Conservation (phyloP, 106 monocot genomes). For the Dactylorhiza incarnata region DNA sequence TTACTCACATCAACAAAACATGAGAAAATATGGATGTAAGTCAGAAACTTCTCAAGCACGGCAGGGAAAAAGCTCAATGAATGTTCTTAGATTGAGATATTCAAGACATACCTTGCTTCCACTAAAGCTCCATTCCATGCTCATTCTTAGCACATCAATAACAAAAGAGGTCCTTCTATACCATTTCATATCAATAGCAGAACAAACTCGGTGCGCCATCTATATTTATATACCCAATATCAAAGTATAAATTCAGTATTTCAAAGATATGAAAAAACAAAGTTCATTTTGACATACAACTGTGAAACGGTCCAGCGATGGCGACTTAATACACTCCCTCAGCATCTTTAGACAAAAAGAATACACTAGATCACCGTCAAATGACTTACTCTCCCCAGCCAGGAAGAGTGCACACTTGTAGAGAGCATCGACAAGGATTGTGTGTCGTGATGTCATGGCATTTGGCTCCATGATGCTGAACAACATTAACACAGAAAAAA, state of each 20-base stretch:
- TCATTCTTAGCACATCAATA: slow-evolving; percentile 34
- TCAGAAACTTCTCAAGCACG: background rate
- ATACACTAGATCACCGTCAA: slow-evolving; percentile 33
- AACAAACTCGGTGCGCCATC: slow-evolving; percentile 50
- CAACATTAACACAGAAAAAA: background rate
- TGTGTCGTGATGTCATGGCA: slow-evolving; percentile 21
- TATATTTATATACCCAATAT: slow-evolving; percentile 14
- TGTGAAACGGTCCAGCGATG: slow-evolving; percentile 31
- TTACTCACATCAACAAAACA: background rate
- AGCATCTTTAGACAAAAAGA: slow-evolving; percentile 39
- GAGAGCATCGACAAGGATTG: slow-evolving; percentile 32
- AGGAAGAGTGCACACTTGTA: slow-evolving; percentile 50
- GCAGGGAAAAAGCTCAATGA: background rate
- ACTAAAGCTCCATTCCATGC: slow-evolving; percentile 25
- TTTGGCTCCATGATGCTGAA: slow-evolving; percentile 44
- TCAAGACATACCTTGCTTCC: slow-evolving; percentile 48
- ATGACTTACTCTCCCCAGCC: slow-evolving; percentile 22
- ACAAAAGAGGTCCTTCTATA: slow-evolving; percentile 24
- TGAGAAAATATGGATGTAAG: background rate
- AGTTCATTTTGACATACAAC: slow-evolving; percentile 13
- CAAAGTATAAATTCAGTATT: background rate
- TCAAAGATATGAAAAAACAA: background rate
- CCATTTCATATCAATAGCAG: slow-evolving; percentile 33
- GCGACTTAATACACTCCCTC: slow-evolving; percentile 32
- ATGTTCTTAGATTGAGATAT: background rate